These are phyloP conservation scores for Kokia cookei DNA, from an alignment of 441 rosid genomes.

Conservation along the genomic window DNA sequence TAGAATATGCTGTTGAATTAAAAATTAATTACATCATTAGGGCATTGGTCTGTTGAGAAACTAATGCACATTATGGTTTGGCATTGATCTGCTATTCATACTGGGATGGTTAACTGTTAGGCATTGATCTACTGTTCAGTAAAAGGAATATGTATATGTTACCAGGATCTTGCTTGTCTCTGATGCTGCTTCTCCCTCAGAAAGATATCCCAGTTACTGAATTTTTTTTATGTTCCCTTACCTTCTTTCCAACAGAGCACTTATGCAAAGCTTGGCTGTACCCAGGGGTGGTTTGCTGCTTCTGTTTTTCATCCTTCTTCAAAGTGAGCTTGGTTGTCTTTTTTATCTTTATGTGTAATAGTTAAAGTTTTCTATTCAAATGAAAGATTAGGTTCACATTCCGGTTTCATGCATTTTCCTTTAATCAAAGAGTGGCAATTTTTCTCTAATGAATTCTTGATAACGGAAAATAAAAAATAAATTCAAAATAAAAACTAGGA, in stretches of 20 bases:
- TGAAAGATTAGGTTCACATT: not conserved
- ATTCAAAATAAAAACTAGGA: not conserved
- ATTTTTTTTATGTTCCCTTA: not conserved
- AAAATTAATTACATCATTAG: not conserved
- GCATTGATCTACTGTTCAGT: not conserved
- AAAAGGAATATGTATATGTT: not conserved
- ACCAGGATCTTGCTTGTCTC: not conserved
- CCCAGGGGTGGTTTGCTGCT: constrained; percentile 92
- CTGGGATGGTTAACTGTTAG: not conserved
- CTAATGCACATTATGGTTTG: not conserved
- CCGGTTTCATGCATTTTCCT: not conserved
- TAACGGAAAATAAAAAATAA: not conserved
- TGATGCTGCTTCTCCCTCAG: not conserved
- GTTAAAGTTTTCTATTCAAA: not conserved
- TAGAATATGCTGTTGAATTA: not conserved
- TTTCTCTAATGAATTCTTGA: not conserved
- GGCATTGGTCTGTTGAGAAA: not conserved
- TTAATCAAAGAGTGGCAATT: not conserved
- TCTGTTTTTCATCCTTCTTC: constrained; percentile 69
- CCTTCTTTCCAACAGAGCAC: constrained; percentile 44
- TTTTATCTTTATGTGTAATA: not conserved
- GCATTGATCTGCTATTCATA: not conserved
- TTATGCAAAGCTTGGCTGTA: constrained; percentile 81
- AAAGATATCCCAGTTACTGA: not conserved
- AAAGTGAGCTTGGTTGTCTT: constrained; percentile 31